Evolutionary conservation across 129 eudicot genomes (phyloP), one percentile per base, ranked within the genome.

Genomic region (Pittosporum tobira): DNA sequence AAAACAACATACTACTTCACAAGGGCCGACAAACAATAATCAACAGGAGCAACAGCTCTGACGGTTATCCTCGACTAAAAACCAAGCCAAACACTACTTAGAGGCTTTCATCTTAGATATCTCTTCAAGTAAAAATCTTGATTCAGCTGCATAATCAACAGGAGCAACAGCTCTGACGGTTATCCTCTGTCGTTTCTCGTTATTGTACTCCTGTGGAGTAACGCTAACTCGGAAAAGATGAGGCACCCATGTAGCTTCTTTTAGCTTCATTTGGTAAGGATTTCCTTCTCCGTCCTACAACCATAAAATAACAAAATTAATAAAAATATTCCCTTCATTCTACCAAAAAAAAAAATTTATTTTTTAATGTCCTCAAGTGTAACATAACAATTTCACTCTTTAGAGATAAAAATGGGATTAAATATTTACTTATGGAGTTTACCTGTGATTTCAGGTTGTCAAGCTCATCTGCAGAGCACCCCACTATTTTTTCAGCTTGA

Each of bases 391-490:
- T n/a, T n/a, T n/a, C n/a, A n/a, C n/a, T n/a, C n/a, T n/a, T n/a
- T n/a, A n/a, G n/a, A n/a, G n/a, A n/a, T n/a, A n/a, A n/a, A n/a
- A n/a, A n/a, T n/a, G n/a, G n/a, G n/a, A n/a, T n/a, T n/a, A n/a
- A n/a, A n/a, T n/a, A n/a, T n/a, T n/a, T 63, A 26, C 7, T 37
- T 40, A 45, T 15, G 25, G 5, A 51, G 24, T 18, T 46, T 56
- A 85, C 98, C 93, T 86, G 68, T 26, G 85, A 63, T 68, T 73
- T 83, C 70, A 87, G 44, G 29, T 61, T 67, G 68, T 91, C 80
- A 55, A 87, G 96, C 48, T 87, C 96, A 64, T 79, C 90, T 22
- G 96, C 99, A 1, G 99, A 61, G 69, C 94, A 87, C 3, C 96
- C 99, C 16, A 91, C 67, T 23, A 91, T 55, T 54, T 42, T 83